Base-by-base conservation (phyloP, 495 filamentous ascomycete genomes). In the Bombardia bombarda region DNA sequence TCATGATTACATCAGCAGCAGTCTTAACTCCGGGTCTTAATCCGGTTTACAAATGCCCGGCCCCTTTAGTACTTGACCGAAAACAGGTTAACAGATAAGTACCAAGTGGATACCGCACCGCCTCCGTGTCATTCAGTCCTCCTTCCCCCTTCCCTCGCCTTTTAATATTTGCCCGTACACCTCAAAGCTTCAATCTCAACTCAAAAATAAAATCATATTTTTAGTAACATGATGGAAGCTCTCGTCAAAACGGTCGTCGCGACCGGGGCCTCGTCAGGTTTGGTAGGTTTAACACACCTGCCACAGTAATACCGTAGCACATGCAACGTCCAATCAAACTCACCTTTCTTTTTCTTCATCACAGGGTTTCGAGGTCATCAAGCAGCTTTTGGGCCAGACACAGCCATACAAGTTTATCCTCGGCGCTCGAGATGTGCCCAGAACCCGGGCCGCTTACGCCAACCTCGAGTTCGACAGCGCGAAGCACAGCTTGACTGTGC, bases 281-380 rank as follows among this genome's bases (percentile, higher is more conserved):
- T 72, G 44, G 68, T 70, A 58, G n/a, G 38, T 38, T 18, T 41
- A 3, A 2, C 19, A 40, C 8, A 6, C 16, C 25, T 39, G n/a
- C 20, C 16, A 42, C 4, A 26, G 4, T 1, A 17, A 4, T 9
- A 16, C 38, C n/a, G 34, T 25, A 17, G 41, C 45, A 53, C 40
- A 44, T 19, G 30, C 18, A n/a, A 42, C 3, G 8, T 5, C 42
- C 7, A 10, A 40, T 16, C 36, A 21, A 23, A 17, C 18, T 17
- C 17, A 7, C 13, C 13, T 30, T 30, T 30, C 7, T 30, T 30
- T 30, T 30, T 30, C 13, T 30, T 30, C 13, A 33, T 9, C 8
- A 10, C 42, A 71, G 67, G 68, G 68, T 16, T 70, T 72, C 41
- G 66, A 72, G 38, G 47, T 58, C 7, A 50, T 70, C 39, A 67